Base-by-base conservation (phyloP, 1,284 basidiomycete species). In the Apiotrichum mycotoxinovorans region DNA sequence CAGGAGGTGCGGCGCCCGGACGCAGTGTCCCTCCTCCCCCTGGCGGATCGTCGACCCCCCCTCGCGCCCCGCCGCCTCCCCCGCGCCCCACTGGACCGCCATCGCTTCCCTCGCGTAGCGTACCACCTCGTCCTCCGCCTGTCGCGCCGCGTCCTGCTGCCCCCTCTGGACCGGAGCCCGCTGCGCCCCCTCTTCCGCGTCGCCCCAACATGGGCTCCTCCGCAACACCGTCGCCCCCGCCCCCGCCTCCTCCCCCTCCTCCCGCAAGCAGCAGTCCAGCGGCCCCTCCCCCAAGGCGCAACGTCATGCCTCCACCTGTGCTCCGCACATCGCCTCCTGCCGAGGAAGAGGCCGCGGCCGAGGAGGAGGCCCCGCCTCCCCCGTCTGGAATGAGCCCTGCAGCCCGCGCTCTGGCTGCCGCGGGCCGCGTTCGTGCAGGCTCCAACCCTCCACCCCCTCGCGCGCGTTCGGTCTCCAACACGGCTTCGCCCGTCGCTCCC, bases 221-320 rank as follows among this genome's bases (percentile, higher is more conserved):
- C 64, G 80, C 51, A 17, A 82, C 71, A 84, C 85, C 61, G 80
- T 67, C 57, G 12, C 63, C 69, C 14, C 50, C 68, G 25, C 57
- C 54, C 8, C 63, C 65, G 5, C 55, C 65, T 15, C 62, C 66
- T 12, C 62, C 66, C 3, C 65, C 73, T 41, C 57, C 65, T n/a
- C 68, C 68, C 11, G 56, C 56, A 17, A 65, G 64, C 5, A 64
- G 61, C 22, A 71, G 69, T 62, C 70, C 69, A 2, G 66, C 69
- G n/a, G 66, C 63, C 0, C 56, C 61, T 23, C 45, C 45, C 14
- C 45, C 45, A 2, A 27, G 45, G 30, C 18, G 30, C 4, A 4
- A 2, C n/a, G 12, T 33, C 23, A 23, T 33, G 17, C 45, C 45
- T 14, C 45, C 45, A 12, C 45, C 45, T 3, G 33, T 47, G 7